Percentiles rank a stretch among this genome's conserved stretches.
Conservation (phyloP, 306 rosid genomes). For the Purshia tridentata region DNA sequence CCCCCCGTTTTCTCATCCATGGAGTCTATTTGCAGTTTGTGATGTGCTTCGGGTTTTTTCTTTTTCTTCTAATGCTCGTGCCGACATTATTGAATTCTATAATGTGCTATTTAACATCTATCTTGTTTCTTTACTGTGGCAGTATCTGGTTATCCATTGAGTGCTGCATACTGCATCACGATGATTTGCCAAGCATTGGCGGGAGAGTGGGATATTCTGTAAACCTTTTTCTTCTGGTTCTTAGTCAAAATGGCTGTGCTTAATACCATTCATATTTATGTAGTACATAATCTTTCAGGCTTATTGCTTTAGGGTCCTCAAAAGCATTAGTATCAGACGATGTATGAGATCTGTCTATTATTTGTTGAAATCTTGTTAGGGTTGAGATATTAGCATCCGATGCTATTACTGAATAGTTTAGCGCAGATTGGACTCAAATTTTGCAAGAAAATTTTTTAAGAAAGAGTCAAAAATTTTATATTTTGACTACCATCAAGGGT, state of each 20-base stretch:
- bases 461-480: too few species aligned
- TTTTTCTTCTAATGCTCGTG: neutral
- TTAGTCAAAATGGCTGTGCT: neutral
- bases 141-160: constrained; percentile 68
- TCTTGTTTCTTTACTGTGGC: constrained; percentile 8
- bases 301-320: neutral
- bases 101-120: neutral
- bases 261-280: neutral
- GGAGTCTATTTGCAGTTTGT: neutral
- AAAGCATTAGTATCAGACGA: neutral
- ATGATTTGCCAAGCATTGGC: constrained; percentile 57
- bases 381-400: neutral
- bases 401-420: too few species aligned
- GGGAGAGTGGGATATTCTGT: constrained; percentile 57
- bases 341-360: neutral
- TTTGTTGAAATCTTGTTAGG: neutral
- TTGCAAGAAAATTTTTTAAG: too few species aligned
- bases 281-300: neutral
- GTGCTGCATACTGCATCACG: constrained; percentile 68
- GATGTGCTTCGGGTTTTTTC: too few species aligned
- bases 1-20: too few species aligned
- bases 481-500: too few species aligned
- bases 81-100: neutral
- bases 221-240: constrained; percentile 5
- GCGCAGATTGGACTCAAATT: too few species aligned